phyloP scores from a whole-genome alignment of 2,329 filamentous ascomycete genomes.

The Aspergillus sojae region DNA sequence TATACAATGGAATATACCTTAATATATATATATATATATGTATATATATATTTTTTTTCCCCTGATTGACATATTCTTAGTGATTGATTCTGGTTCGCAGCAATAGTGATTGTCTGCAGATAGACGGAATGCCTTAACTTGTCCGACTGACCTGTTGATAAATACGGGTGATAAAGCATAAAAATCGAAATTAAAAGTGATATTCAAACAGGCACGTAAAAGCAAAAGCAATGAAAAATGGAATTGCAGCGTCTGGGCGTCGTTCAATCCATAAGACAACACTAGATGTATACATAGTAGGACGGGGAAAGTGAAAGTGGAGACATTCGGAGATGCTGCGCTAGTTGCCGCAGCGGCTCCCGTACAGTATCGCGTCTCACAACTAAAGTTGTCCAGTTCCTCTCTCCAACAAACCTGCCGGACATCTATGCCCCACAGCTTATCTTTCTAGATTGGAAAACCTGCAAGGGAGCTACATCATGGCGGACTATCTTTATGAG shows the following conservation, averaged over 20 bases:
- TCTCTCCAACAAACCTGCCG: neutral
- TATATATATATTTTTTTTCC: neutral
- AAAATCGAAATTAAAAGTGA: neutral
- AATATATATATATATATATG: no score
- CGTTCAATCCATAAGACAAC: neutral
- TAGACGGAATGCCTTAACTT: neutral
- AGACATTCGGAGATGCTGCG: slow-evolving; percentile 28
- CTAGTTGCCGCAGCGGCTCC: slow-evolving; percentile 34
- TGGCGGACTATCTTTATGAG: slow-evolving; percentile 76
- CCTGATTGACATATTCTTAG: neutral
- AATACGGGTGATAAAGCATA: neutral
- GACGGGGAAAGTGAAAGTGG: slow-evolving; percentile 9
- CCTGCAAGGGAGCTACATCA: slow-evolving; percentile 33
- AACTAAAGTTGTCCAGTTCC: slow-evolving; percentile 14
- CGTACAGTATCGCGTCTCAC: slow-evolving; percentile 17
- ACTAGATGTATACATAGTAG: neutral
- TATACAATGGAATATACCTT: neutral
- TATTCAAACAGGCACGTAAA: neutral
- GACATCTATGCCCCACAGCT: neutral
- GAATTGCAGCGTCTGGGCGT: neutral
- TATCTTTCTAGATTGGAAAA: neutral
- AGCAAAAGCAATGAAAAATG: neutral
- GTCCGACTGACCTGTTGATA: neutral
- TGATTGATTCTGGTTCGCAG: neutral
- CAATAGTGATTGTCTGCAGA: neutral